Conservation (phyloP, 805 yeast species). For the Sporopachydermia lactativora region DNA sequence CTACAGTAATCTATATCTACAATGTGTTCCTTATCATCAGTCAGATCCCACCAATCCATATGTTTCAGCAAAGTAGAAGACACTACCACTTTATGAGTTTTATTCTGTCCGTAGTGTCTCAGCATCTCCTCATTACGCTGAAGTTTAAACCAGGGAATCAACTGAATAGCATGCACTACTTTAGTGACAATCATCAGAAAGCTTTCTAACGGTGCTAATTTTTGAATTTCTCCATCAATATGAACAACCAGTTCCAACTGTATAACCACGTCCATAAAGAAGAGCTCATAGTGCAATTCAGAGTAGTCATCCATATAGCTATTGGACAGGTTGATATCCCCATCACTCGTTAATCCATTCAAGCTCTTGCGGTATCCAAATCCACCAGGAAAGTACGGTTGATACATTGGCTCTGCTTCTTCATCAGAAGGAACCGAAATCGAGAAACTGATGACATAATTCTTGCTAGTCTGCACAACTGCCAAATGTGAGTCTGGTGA, state of each 20-base stretch:
- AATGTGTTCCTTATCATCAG: conserved; percentile 8
- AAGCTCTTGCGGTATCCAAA: background rate
- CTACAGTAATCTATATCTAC: conserved; percentile 12
- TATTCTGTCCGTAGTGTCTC: background rate
- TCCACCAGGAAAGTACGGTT: background rate
- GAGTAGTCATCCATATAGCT: background rate
- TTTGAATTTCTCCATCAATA: conserved; percentile 18
- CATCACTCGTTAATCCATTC: background rate
- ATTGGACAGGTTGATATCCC: background rate
- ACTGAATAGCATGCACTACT: conserved; percentile 10
- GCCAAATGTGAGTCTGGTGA: background rate
- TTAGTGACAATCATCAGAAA: conserved; percentile 12
- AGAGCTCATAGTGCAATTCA: background rate
- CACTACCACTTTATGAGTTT: background rate
- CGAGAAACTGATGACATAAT: background rate
- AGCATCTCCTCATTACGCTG: background rate
- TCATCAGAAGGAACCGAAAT: background rate
- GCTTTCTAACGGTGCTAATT: conserved; percentile 13
- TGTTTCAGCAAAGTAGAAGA: conserved; percentile 3
- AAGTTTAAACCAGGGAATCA: conserved; percentile 8
- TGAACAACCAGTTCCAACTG: conserved; percentile 15
- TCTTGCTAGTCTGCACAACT: background rate
- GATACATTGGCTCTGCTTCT: background rate
- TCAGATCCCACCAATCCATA: conserved; percentile 8
- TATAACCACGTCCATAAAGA: conserved; percentile 17